Base-by-base conservation (phyloP, 352 stramenopile species). In the Globisporangium yorkense region DNA sequence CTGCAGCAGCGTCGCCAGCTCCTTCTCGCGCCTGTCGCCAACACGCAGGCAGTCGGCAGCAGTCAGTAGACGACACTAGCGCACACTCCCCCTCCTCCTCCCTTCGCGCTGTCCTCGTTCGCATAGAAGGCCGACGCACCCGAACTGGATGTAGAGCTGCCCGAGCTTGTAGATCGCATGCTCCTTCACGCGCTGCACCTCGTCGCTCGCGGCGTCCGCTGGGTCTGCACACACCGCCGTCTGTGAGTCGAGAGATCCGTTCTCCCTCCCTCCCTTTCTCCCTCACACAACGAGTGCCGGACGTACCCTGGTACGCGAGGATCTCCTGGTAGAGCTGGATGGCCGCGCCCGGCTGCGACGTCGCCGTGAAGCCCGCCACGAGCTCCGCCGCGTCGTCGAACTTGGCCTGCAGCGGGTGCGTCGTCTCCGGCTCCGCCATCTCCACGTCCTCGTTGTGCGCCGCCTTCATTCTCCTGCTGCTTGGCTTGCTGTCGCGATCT, bases 141-240 rank as follows among this genome's bases (percentile, higher is more conserved):
- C 75, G 54, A 82, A 84, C 51, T 92, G 80, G 67, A 96, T 97
- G 70, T 96, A 97, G 24, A 96, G 72, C 59, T 96, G 78, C 8
- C 88, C 91, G 41, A 98, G 71, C 55, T 96, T 96, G 78, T 99
- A 99, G 59, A 99, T 96, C 43, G 93, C 75, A 53, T 97, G 85
- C 79, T 99, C 96, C 77, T 98, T 98, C 49, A 97, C 80, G 52
- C 88, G 87, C 68, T 95, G 83, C 43, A 96, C 86, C 16, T 78
- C 75, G 47, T 97, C 88, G 44, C 64, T 70, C 29, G 67, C 54
- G 2, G 77, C 73, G 43, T 96, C 81, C 49, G 82, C 78, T 5
- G 54, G 65, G 31, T 75, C 80, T 90, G 46, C 13, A 15, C 12
- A 43, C 33, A n/a, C 10, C 37, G 37, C 3, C 37, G 8, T 9